Conservation (phyloP, 257 asterid species). For the Ajuga chamaepitys region DNA sequence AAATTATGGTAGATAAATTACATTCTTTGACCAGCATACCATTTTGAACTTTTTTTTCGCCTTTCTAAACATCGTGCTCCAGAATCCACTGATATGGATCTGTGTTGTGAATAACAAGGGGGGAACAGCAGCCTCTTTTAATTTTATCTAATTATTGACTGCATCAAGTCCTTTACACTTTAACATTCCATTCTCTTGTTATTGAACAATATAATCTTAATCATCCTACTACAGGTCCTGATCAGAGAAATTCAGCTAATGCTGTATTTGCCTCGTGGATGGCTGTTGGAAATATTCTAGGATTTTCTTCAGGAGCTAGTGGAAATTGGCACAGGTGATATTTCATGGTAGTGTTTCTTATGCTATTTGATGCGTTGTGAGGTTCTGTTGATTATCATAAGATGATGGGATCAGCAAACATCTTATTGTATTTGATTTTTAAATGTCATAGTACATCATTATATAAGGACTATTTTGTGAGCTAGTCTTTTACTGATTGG, state of each 20-base stretch:
- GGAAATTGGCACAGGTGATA: conserved; percentile 94
- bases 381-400: neutral
- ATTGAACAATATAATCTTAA: conserved; percentile 1
- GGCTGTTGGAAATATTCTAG: conserved; percentile 98
- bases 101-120: neutral
- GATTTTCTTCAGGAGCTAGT: conserved; percentile 97
- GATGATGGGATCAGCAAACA: neutral
- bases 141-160: conserved; percentile 3
- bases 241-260: conserved; percentile 93
- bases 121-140: neutral
- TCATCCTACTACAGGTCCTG: conserved; percentile 61
- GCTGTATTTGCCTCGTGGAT: conserved; percentile 96
- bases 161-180: neutral
- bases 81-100: neutral
- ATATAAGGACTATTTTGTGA: neutral
- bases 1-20: neutral
- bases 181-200: neutral
- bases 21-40: conserved; percentile 5
- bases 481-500: conserved; percentile 1
- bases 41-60: neutral
- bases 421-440: neutral
- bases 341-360: conserved; percentile 3
- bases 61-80: neutral
- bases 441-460: neutral
- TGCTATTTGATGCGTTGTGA: neutral